A percentile compares a stretch with the other conserved stretches of the same genome.
Conservation (phyloP, 768 basidiomycete genomes). For the Lentinula boryana region DNA sequence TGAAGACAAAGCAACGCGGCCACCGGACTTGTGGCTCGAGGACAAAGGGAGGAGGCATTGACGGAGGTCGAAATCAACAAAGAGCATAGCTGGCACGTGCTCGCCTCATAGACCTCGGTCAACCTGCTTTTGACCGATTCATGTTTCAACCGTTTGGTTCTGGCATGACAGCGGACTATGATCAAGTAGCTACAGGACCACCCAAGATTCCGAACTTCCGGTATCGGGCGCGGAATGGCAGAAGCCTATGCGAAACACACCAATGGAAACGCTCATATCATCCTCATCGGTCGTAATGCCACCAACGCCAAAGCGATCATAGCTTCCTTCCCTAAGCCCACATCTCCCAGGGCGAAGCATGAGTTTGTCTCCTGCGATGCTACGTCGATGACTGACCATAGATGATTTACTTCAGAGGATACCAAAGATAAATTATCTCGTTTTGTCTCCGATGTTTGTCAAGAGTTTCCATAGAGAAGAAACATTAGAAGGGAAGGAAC, state of each 20-base stretch:
- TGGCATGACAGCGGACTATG: no score
- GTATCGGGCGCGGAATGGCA: conserved; percentile 24
- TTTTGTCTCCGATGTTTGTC: conserved; percentile 23
- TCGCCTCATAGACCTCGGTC: no score
- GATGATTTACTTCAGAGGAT: conserved; percentile 18
- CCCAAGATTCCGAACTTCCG: no score
- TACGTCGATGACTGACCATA: conserved; percentile 23
- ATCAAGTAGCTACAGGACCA: no score
- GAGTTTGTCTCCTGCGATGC: conserved; percentile 28
- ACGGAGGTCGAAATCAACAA: no score
- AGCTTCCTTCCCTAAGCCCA: conserved; percentile 20
- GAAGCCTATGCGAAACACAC: conserved; percentile 25
- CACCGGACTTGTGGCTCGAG: no score
- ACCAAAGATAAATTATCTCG: conserved; percentile 27
- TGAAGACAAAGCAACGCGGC: no score
- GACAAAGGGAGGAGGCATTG: no score
- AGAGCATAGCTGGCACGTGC: no score
- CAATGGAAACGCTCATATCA: conserved; percentile 29
- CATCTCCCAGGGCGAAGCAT: conserved; percentile 11
- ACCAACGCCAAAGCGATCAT: conserved; percentile 24
- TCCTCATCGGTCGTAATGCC: conserved; percentile 27
- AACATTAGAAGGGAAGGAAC: conserved; percentile 28
- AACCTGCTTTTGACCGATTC: no score
- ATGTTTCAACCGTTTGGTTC: no score
- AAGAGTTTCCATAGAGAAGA: conserved; percentile 23